Base-by-base conservation (phyloP, 495 filamentous ascomycete species). In the Chaetomium tenue region DNA sequence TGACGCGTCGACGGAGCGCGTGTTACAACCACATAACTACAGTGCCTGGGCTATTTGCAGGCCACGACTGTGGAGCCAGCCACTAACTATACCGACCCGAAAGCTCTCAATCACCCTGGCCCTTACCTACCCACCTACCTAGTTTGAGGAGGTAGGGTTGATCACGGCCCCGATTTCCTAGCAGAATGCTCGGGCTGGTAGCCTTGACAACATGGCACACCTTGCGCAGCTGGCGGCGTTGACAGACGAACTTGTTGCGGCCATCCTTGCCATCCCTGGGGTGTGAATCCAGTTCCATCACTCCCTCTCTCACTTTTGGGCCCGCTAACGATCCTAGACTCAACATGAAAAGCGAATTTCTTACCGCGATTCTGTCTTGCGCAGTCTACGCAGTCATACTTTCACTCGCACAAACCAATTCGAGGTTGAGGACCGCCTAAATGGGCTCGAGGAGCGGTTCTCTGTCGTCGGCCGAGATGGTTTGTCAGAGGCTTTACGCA, bases 371-470 rank as follows among this genome's bases (percentile, higher is more conserved):
- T 78, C 80, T n/a, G 77, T 81, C 0, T 71, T 86, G 40, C 82
- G 80, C 16, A 81, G 73, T 46, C 73, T 93, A 44, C 80, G 82
- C 60, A 76, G 86, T 42, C 80, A 88, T 58, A 82, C 77, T 42
- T 88, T 89, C 78, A 79, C 79, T 23, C 86, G 92, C 40, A 91
- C 88, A 0, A 94, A 97, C 77, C 93, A 95, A 69, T 98, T 97
- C 72, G 91, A 91, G 37, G 86, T 97, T 15, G 76, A 84, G 26
- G 82, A 83, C 20, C 86, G 84, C 40, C 82, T 96, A 6, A 84
- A 88, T 25, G 94, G 94, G 3, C 80, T 96, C 20, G 89, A 91
- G 65, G 94, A 98, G 75, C 93, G 93, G 68, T 96, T 96, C 73
- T 83, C 85, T 46, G 81, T 97, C 54, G 79, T 89, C 37, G 87